Conservation (phyloP, 768 basidiomycete genomes). For the Pholiota conissans region DNA sequence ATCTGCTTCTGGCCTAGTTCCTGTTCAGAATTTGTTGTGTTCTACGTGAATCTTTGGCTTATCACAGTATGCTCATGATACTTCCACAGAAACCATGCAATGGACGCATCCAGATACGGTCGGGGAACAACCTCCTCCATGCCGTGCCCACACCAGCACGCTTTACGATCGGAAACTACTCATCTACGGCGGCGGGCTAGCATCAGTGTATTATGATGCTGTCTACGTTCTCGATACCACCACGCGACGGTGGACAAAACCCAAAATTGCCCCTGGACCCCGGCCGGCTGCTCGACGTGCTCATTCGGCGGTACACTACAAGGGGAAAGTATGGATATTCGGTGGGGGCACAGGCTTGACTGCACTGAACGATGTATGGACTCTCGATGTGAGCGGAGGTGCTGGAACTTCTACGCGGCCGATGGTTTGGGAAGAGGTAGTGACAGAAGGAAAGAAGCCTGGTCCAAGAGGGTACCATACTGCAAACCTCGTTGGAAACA, state of each 20-base stretch:
- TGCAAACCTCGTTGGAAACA: conserved; percentile 80
- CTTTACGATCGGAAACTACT: conserved; percentile 79
- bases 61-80: neutral
- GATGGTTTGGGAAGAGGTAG: conserved; percentile 44
- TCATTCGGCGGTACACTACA: conserved; percentile 80
- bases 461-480: conserved; percentile 85
- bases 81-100: conserved; percentile 73
- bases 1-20: neutral
- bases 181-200: conserved; percentile 87
- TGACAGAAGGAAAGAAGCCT: conserved; percentile 57
- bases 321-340: conserved; percentile 77
- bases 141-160: conserved; percentile 87
- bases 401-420: conserved; percentile 18
- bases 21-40: too few species aligned
- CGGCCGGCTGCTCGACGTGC: conserved; percentile 75
- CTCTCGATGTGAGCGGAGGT: conserved; percentile 56
- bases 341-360: conserved; percentile 92
- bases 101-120: conserved; percentile 79
- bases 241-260: conserved; percentile 64
- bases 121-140: conserved; percentile 81
- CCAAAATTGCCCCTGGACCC: conserved; percentile 36
- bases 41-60: neutral
- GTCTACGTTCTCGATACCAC: conserved; percentile 83
- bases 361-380: conserved; percentile 92
- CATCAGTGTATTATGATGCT: conserved; percentile 77